phyloP scores from a whole-genome alignment of 2,329 filamentous ascomycete species.

The Trichoderma atrobrunneum region DNA sequence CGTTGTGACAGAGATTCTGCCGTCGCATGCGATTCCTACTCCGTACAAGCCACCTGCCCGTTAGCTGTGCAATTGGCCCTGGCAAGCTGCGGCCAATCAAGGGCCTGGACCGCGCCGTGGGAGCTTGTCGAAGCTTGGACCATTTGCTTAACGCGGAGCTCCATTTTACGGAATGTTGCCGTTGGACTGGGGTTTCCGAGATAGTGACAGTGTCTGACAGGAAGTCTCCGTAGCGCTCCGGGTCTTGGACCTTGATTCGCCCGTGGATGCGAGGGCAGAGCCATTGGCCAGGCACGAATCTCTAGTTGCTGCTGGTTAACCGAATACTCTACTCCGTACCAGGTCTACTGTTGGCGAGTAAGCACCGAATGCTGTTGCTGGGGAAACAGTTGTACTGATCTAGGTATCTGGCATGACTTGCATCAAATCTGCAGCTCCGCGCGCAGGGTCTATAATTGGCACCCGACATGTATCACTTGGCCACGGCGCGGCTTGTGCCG shows the following conservation, averaged over 20 bases:
- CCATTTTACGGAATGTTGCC: slow-evolving; percentile 13
- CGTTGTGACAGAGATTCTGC: slow-evolving; percentile 18
- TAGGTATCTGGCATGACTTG: neutral
- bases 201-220: slow-evolving; percentile 3
- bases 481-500: neutral
- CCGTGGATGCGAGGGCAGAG: neutral
- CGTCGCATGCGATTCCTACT: slow-evolving; percentile 18
- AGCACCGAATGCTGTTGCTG: neutral
- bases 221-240: slow-evolving; percentile 12
- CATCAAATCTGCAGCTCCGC: neutral
- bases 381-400: neutral
- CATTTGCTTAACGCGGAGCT: slow-evolving; percentile 20
- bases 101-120: slow-evolving; percentile 19
- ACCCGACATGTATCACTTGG: neutral
- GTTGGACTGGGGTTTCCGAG: slow-evolving; percentile 1
- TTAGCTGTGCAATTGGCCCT: slow-evolving; percentile 11
- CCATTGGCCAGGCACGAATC: neutral
- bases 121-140: slow-evolving; percentile 34
- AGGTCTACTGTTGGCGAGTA: neutral
- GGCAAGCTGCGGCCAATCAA: slow-evolving; percentile 29
- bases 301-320: neutral
- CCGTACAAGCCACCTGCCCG: neutral
- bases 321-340: neutral
- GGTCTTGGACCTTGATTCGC: neutral
- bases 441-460: neutral